Percentiles rank a stretch among this genome's conserved stretches.
Conservation (phyloP, 805 yeast species). For the Blastobotrys terrestris region DNA sequence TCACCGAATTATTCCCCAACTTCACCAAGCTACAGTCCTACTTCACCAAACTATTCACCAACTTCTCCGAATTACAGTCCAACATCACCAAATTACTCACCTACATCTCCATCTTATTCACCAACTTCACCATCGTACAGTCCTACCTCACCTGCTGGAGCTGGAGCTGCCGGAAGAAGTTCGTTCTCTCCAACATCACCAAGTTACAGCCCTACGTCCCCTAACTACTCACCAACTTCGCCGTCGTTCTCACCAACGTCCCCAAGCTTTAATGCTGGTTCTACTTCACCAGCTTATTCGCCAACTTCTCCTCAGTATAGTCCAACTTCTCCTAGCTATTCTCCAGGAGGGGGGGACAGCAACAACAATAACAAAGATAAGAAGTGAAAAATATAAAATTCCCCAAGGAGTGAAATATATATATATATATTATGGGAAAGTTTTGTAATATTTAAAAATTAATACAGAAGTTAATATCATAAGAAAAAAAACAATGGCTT, state of each 20-base stretch:
- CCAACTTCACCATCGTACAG: conserved; percentile 55
- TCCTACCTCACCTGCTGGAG: conserved; percentile 59
- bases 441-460: not conserved
- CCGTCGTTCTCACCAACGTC: conserved; percentile 65
- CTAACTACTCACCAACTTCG: conserved; percentile 54
- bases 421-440: not conserved
- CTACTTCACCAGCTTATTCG: conserved; percentile 62
- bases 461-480: not conserved
- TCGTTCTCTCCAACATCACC: conserved; percentile 77
- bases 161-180: conserved; percentile 56
- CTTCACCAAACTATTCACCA: conserved; percentile 70
- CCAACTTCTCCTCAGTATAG: conserved; percentile 56
- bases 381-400: not conserved
- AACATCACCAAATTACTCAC: conserved; percentile 58
- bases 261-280: conserved; percentile 55
- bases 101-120: conserved; percentile 63
- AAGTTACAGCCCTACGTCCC: conserved; percentile 70
- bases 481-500: not conserved
- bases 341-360: conserved; percentile 32
- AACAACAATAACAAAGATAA: conserved; percentile 1
- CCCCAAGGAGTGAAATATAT: not conserved
- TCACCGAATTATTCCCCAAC: conserved; percentile 71
- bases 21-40: conserved; percentile 58
- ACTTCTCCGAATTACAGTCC: conserved; percentile 63
- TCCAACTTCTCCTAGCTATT: conserved; percentile 58